A percentile compares a stretch with the other conserved stretches of the same genome.
Evolutionary conservation across 129 eudicot genomes (phyloP).

Genomic region (Daucus carota): DNA sequence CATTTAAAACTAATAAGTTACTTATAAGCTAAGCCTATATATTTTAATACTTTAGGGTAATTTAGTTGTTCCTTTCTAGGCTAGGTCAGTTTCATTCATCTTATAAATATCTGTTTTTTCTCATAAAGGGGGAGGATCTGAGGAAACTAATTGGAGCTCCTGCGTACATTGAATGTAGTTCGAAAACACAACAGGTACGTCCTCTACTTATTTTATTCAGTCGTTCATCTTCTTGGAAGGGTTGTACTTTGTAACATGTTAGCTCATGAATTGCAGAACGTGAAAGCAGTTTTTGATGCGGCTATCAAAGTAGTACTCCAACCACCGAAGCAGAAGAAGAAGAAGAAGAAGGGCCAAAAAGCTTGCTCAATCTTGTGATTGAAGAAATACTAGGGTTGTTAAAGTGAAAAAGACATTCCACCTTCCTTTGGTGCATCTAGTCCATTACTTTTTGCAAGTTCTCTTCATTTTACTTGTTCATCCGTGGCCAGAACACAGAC

Average conservation of each 20-base stretch:
- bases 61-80: neutral
- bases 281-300: conserved; percentile 15
- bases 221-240: neutral
- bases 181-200: conserved; percentile 89
- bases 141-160: conserved; percentile 90
- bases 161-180: conserved; percentile 89
- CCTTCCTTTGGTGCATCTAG: neutral
- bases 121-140: conserved; percentile 77
- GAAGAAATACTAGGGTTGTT: neutral
- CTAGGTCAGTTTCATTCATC: neutral
- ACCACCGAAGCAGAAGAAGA: conserved; percentile 5
- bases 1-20: too few relatives aligned
- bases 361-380: conserved; percentile 5
- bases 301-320: conserved; percentile 15
- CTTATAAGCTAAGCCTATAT: too few relatives aligned
- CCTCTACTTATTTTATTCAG: neutral
- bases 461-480: neutral
- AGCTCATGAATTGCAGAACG: conserved; percentile 8
- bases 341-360: conserved; percentile 9
- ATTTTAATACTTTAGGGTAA: neutral
- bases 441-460: neutral
- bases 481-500: neutral
- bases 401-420: neutral
- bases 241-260: neutral
- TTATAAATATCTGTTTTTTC: neutral